Evolutionary conservation across 2,329 filamentous ascomycete genomes (phyloP), one percentile per base, ranked within the genome.

Genomic region (Bertia moriformis): DNA sequence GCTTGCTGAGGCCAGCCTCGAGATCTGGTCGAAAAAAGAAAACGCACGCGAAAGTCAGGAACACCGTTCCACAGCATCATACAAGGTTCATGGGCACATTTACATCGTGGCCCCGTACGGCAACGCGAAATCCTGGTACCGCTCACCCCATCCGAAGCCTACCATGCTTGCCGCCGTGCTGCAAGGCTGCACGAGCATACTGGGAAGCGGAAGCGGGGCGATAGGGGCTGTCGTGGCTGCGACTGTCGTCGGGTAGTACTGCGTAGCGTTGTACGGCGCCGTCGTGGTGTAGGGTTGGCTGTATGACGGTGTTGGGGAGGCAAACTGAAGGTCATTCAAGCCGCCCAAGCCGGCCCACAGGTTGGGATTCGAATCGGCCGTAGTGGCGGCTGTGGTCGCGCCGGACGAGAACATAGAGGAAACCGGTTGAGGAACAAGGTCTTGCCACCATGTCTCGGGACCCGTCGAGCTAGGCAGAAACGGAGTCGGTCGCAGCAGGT

Each of bases 401-500:
- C 85, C 17, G 32, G 10, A 17, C 13, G 38, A 15, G 10, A 15
- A 4, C 19, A 38, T 14, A 14, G 43, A 19, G 18, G 40, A 39
- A n/a, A n/a, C n/a, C 27, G 45, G 36, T 37, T 38, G 41, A 32
- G 44, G 43, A 19, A 40, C 41, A 32, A 43, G 44, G 37, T 43
- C 39, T 38, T 39, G 40, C 18, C 40, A 41, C 24, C 43, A 41
- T 39, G 46, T 44, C 33, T 49, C 72, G 41, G 73, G 70, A 41
- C 71, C 71, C 15, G 82, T 78, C 37, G 85, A 87, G 67, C 83
- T 93, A 44, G 87, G 86, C 40, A 96, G 70, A 48, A 94, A 69
- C 42, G 86, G 81, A 44, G 83, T 82, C 48, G 88, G 86, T 53
- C 85, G 83, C 54, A 95, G 76, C 48, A 93, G 77, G 58, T 95